A percentile compares a stretch with the other conserved stretches of the same genome.
These are phyloP conservation scores for Aspergillus ibericus DNA, from an alignment of 2,329 filamentous ascomycete species.

Conservation along the genomic window DNA sequence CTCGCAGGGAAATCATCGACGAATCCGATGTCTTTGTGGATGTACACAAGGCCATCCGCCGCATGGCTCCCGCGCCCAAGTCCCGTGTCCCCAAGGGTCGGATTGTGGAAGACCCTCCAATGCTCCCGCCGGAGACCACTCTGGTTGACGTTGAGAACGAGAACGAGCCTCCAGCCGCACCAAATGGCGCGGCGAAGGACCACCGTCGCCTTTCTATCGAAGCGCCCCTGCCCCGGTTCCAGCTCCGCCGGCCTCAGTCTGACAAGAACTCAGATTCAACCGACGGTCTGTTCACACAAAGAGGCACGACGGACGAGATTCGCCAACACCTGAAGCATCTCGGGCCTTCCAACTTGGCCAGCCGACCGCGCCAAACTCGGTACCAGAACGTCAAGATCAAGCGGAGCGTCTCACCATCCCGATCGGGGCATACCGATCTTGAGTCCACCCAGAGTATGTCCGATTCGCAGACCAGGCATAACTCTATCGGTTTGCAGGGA, in stretches of 20 bases:
- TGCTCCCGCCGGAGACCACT: constrained; percentile 32
- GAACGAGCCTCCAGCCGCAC: constrained; percentile 38
- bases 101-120: constrained; percentile 51
- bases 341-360: constrained; percentile 64
- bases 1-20: constrained; percentile 85
- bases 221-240: constrained; percentile 41
- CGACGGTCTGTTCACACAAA: constrained; percentile 43
- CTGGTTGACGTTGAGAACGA: constrained; percentile 51
- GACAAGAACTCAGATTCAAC: constrained; percentile 30
- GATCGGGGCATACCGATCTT: constrained; percentile 37
- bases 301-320: constrained; percentile 56
- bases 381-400: constrained; percentile 67
- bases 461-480: constrained; percentile 30
- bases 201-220: constrained; percentile 37
- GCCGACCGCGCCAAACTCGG: constrained; percentile 59
- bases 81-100: constrained; percentile 63
- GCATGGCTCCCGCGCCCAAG: constrained; percentile 80
- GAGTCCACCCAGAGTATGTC: constrained; percentile 45
- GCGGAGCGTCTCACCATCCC: constrained; percentile 43
- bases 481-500: constrained; percentile 45
- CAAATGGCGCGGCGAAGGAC: constrained; percentile 14
- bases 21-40: constrained; percentile 98
- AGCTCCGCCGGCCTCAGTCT: constrained; percentile 38
- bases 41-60: constrained; percentile 95
- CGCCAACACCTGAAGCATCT: constrained; percentile 63